Base-by-base conservation (phyloP, 2,329 filamentous ascomycete species). In the Hortaea werneckii region DNA sequence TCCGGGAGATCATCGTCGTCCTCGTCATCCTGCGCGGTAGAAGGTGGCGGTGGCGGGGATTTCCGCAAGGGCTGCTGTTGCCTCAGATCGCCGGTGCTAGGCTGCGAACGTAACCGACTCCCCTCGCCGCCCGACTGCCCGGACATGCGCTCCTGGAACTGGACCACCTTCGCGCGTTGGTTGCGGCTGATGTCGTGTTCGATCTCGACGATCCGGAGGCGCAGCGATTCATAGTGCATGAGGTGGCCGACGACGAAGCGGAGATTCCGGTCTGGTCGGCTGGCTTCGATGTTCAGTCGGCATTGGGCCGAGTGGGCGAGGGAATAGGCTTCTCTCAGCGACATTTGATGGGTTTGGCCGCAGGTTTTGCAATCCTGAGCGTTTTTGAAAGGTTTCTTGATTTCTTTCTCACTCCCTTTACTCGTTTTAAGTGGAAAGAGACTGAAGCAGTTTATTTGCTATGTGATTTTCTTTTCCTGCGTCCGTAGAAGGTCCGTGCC, bases 221-320 rank as follows among this genome's bases (percentile, higher is more conserved):
- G 58, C 3, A 65, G 47, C 6, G 54, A 52, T 45, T 65, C 60
- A 45, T 64, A 62, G 50, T 59, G 56, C 55, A 62, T 58, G 7
- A 64, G 54, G 42, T 65, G 62, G 41, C 62, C 62, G 40, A 65
- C 59, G 13, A 65, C 54, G 41, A 60, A 63, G 32, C 62, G 55
- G n/a, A 62, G 50, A 45, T 62, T 57, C 38, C 62, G 58, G 41
- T 64, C 59, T 5, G 59, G 60, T 12, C 58, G 54, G 44, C 48
- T 54, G 28, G 58, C 60, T 46, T 57, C 60, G 27, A 63, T 49
- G 29, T 62, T 48, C 20, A 65, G 58, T 34, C 62, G 55, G 46
- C 60, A 64, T 49, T 63, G 56, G 28, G 62, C 62, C 5, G 52
- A 62, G 52, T 64, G 61, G 5, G 62, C 61, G 35, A 65, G 50